Base-by-base conservation (phyloP, 306 rosid genomes). In the Rosa chinensis region DNA sequence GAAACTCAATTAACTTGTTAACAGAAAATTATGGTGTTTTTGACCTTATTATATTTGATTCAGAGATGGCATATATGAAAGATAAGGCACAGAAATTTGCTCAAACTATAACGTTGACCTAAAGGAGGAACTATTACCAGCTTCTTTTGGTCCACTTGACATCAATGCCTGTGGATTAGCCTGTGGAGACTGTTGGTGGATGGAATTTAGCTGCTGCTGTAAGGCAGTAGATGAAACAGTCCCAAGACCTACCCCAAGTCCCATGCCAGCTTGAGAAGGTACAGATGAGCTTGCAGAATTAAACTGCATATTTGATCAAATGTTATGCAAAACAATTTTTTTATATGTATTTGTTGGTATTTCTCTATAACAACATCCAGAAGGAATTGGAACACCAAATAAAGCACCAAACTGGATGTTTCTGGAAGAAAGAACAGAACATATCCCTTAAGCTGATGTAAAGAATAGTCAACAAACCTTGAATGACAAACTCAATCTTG, bases 131-230 rank as follows among this genome's bases (percentile, higher is more conserved):
- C 73, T 28, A 62, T 6, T 84, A 89, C 96, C 96, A 78, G 92
- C 82, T 72, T 93, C 98, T 69, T 89, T 93, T 70, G 86, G 78
- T 78, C 87, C 87, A 80, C 86, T 84, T 45, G 96, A 76, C 67
- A 87, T 82, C 86, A 89, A 52, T 56, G 86, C 74, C 73, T 89
- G 95, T 82, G 84, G 96, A 83, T 84, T 83, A 68, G 99, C 74
- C 78, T 90, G 94, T 78, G 84, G 99, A 70, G 99, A 95, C 25
- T 88, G 91, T 78, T 89, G 89, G 79, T 86, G 93, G 67, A 91
- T 76, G 75, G 97, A 81, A 85, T 42, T 95, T 63, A 90, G 78
- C 74, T 88, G 97, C 85, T 85, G 98, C 74, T 93, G 99, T 25
- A 93, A 77, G 73, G 92, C 67, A 50, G 88, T 78, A 80, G 97